A percentile compares a stretch with the other conserved stretches of the same genome.
Conservation (phyloP, 2,329 filamentous ascomycete genomes). For the Polytolypa hystricis region DNA sequence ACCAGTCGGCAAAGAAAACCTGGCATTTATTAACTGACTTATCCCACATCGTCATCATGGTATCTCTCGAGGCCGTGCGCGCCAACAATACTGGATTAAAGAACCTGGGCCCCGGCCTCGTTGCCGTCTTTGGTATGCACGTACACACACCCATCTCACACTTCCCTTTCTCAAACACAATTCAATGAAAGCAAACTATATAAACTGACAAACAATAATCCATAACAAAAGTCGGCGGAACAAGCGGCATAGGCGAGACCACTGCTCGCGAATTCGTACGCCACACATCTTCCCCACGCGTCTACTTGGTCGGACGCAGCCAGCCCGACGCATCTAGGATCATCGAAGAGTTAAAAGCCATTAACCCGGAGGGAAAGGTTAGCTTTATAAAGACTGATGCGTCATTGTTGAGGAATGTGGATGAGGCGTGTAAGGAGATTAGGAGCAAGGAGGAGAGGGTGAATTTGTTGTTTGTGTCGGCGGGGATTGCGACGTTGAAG, state of each 20-base stretch:
- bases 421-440: conserved; percentile 38
- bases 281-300: conserved; percentile 30
- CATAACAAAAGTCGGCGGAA: conserved; percentile 34
- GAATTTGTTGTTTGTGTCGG: conserved; percentile 22
- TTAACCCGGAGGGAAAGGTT: conserved; percentile 37
- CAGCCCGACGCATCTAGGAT: conserved; percentile 26
- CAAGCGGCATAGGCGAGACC: conserved; percentile 43
- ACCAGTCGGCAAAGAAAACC: no score
- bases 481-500: conserved; percentile 13
- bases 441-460: conserved; percentile 18
- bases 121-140: conserved; percentile 34
- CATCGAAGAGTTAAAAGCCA: conserved; percentile 29
- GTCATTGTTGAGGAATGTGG: conserved; percentile 41
- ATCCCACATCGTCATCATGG: no score
- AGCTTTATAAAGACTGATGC: conserved; percentile 41
- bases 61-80: conserved; percentile 1
- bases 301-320: conserved; percentile 43
- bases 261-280: conserved; percentile 38
- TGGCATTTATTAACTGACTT: no score
- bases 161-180: not conserved
- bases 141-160: no score
- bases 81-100: conserved; percentile 3
- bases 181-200: not conserved
- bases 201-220: not conserved
- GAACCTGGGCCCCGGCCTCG: conserved; percentile 19